Percentiles rank a stretch among this genome's conserved stretches.
Evolutionary conservation across 75 land plant species (phyloP).

Genomic region (Pseudotsuga menziesii): DNA sequence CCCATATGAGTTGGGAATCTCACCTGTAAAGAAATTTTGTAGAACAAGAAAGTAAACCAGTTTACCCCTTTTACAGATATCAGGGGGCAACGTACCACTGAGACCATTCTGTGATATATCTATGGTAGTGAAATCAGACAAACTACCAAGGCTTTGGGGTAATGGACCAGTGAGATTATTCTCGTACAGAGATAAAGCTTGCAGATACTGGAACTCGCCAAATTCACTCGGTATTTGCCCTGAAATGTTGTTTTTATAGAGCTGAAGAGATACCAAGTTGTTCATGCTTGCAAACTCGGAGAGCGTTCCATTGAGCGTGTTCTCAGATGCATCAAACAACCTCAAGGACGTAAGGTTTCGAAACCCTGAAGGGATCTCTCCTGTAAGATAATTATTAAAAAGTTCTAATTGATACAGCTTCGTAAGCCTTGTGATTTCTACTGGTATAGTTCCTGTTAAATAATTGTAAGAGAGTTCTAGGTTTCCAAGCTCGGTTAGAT

Average conservation of each 20-base stretch:
- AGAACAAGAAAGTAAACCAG: constrained; percentile 34
- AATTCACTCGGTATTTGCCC: constrained; percentile 37
- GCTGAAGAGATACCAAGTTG: too few relatives aligned
- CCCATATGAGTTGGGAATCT: constrained; percentile 34
- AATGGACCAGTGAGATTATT: constrained; percentile 26
- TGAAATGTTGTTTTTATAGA: constrained; percentile 42
- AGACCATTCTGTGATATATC: constrained; percentile 33
- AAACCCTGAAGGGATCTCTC: too few relatives aligned
- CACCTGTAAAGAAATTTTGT: constrained; percentile 34
- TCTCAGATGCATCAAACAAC: too few relatives aligned
- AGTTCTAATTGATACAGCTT: too few relatives aligned
- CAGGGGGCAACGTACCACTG: constrained; percentile 26
- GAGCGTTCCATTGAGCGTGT: too few relatives aligned
- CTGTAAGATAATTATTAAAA: too few relatives aligned
- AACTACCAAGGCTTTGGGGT: constrained; percentile 22
- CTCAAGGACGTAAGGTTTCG: too few relatives aligned
- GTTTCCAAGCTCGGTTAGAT: too few relatives aligned
- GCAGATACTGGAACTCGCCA: constrained; percentile 16
- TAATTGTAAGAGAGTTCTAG: too few relatives aligned
- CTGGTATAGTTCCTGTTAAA: too few relatives aligned
- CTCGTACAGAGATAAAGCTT: constrained; percentile 17
- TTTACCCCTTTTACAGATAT: constrained; percentile 28
- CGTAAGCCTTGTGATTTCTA: too few relatives aligned
- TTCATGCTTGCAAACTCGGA: too few relatives aligned
- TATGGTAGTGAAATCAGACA: constrained; percentile 18